Evolutionary conservation across 2,329 filamentous ascomycete genomes (phyloP).

Genomic region (Fusarium compactum): DNA sequence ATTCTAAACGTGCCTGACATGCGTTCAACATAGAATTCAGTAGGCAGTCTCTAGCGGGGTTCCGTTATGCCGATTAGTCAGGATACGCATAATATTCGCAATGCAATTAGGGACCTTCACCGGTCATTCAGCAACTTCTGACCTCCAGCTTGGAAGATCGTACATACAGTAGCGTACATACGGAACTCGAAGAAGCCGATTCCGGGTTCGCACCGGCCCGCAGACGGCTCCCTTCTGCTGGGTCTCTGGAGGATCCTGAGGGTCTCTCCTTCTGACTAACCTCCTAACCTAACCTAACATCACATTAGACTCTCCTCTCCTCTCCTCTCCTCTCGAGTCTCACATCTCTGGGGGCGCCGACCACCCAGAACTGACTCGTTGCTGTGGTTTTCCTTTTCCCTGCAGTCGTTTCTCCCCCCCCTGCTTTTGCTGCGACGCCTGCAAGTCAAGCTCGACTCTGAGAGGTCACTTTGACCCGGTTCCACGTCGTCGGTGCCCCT

Average conservation of each 20-base stretch:
- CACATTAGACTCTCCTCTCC: background rate
- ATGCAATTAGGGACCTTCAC: background rate
- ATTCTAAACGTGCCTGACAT: background rate
- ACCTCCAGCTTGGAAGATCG: background rate
- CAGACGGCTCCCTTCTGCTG: constrained; percentile 9
- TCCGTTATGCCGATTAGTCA: constrained; percentile 10
- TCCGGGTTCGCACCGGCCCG: constrained; percentile 44
- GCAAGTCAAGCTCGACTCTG: constrained; percentile 14
- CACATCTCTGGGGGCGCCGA: constrained; percentile 1
- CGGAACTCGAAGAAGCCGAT: constrained; percentile 39
- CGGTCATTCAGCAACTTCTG: background rate
- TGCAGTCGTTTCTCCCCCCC: constrained; percentile 1
- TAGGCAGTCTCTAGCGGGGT: constrained; percentile 10
- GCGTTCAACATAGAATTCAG: background rate
- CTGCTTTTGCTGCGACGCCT: constrained; percentile 2
- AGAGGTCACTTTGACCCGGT: constrained; percentile 47
- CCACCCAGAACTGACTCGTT: constrained; percentile 39
- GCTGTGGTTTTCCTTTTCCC: constrained; percentile 29
- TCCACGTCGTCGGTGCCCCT: constrained; percentile 49
- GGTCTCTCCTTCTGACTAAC: background rate
- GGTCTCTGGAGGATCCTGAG: constrained; percentile 1
- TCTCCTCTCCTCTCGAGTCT: background rate
- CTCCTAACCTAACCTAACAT: background rate
- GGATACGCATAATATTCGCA: background rate
- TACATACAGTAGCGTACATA: constrained; percentile 18